A percentile compares a stretch with the other conserved stretches of the same genome.
Conservation (phyloP, 1,139 yeast species). For the Suhomyces guaymorum region DNA sequence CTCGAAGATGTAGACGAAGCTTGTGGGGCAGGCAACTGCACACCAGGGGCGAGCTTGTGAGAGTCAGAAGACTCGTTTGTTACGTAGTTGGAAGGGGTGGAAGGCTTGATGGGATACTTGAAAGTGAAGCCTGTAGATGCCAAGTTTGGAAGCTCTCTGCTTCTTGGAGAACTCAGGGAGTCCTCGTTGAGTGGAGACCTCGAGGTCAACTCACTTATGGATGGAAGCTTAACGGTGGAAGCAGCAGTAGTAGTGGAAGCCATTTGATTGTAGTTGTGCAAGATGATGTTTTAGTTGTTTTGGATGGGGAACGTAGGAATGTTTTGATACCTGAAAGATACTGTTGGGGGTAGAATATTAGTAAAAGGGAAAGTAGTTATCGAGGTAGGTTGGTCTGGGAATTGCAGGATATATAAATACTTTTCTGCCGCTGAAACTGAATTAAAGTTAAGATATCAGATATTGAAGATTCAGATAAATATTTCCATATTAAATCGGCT, state of each 20-base stretch:
- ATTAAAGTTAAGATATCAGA: slow-evolving; percentile 11
- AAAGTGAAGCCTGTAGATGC: slow-evolving; percentile 10
- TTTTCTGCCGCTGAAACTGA: slow-evolving; percentile 3
- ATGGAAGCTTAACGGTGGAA: slow-evolving; percentile 29
- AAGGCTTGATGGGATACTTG: slow-evolving; percentile 17
- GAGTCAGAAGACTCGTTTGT: slow-evolving; percentile 8
- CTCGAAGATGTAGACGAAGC: slow-evolving; percentile 14
- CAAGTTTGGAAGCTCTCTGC: slow-evolving; percentile 11
- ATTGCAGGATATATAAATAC: slow-evolving; percentile 8
- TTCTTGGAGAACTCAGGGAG: slow-evolving; percentile 14
- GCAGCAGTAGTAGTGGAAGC: slow-evolving; percentile 8
- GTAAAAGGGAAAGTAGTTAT: too few relatives aligned
- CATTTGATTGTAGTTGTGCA: too few relatives aligned
- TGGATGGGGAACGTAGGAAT: neutral
- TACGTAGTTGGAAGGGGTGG: slow-evolving; percentile 19
- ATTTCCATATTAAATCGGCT: slow-evolving; percentile 12
- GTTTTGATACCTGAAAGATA: too few relatives aligned
- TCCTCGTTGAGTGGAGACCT: slow-evolving; percentile 17
- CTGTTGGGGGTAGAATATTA: too few relatives aligned
- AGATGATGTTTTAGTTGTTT: too few relatives aligned
- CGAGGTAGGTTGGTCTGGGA: slow-evolving; percentile 3
- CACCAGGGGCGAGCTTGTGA: slow-evolving; percentile 19
- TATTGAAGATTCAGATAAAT: slow-evolving; percentile 10
- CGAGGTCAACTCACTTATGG: slow-evolving; percentile 38
- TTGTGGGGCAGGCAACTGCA: slow-evolving; percentile 9